A percentile compares a stretch with the other conserved stretches of the same genome.
These are phyloP conservation scores for Xylariales sp. DNA, from an alignment of 2,329 filamentous ascomycete species.

Conservation along the genomic window DNA sequence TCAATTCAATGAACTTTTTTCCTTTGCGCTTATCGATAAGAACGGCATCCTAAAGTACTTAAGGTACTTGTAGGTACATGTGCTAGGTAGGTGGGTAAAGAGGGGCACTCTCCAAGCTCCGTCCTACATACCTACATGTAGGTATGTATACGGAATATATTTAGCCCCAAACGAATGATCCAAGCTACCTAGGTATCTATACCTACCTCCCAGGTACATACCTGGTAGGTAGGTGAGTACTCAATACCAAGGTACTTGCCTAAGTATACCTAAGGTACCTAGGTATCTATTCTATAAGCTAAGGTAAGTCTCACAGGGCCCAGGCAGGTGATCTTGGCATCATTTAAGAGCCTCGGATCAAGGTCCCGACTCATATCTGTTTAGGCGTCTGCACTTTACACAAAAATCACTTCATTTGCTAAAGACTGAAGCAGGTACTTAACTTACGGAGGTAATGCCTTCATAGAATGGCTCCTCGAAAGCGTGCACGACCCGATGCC, in stretches of 20 bases:
- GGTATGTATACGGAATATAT: too few relatives aligned
- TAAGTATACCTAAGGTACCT: background rate
- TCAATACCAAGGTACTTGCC: background rate
- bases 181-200: too few relatives aligned
- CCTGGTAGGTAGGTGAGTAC: too few relatives aligned
- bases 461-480: slow-evolving; percentile 57
- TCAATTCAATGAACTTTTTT: slow-evolving; percentile 37
- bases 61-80: background rate
- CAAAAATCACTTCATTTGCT: slow-evolving; percentile 10
- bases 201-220: too few relatives aligned
- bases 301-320: too few relatives aligned
- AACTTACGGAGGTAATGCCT: slow-evolving; percentile 29
- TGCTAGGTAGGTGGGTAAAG: background rate
- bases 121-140: too few relatives aligned
- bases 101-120: slow-evolving; percentile 8
- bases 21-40: slow-evolving; percentile 40
- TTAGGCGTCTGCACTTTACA: slow-evolving; percentile 8
- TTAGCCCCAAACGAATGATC: too few relatives aligned
- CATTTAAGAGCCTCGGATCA: slow-evolving; percentile 12
- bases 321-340: slow-evolving; percentile 5
- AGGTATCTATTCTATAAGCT: background rate
- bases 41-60: background rate
- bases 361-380: background rate
- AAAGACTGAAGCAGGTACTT: background rate
- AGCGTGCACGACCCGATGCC: slow-evolving; percentile 55